A percentile compares a stretch with the other conserved stretches of the same genome.
Evolutionary conservation across 73 alveolate species (phyloP).

Genomic region (Blepharisma japonicum): DNA sequence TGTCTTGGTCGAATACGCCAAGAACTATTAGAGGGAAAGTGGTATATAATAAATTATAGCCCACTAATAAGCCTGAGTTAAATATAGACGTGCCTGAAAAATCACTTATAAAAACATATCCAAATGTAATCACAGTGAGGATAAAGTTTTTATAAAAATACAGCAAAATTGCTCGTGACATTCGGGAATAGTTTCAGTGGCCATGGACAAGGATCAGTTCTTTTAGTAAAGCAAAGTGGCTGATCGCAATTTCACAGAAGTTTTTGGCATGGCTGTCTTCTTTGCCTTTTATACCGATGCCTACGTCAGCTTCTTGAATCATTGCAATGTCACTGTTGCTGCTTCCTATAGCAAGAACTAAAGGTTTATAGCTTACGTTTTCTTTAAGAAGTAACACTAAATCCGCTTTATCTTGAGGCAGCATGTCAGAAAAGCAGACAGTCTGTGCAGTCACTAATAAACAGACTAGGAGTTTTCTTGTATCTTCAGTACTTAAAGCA

Average conservation of each 20-base stretch:
- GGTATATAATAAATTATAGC: not conserved
- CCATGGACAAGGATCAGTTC: constrained; percentile 5
- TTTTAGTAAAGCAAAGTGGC: constrained; percentile 4
- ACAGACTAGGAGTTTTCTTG: not conserved
- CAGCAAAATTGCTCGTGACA: constrained; percentile 14
- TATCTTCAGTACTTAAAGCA: not conserved
- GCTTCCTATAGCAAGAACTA: constrained; percentile 19
- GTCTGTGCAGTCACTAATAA: constrained; percentile 6
- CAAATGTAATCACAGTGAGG: not conserved
- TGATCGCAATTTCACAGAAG: not conserved
- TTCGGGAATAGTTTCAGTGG: constrained; percentile 28
- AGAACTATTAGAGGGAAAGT: not conserved
- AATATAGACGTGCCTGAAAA: constrained; percentile 6
- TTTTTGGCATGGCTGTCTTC: constrained; percentile 7
- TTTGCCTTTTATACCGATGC: not conserved
- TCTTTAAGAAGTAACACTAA: constrained; percentile 12
- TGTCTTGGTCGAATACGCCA: constrained; percentile 25
- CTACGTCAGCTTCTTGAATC: constrained; percentile 29
- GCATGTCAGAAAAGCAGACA: not conserved
- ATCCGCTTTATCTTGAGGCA: constrained; percentile 18
- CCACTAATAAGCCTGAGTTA: not conserved
- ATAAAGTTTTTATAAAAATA: not conserved
- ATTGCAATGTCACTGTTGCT: constrained; percentile 25
- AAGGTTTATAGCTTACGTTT: not conserved
- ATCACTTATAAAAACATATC: constrained; percentile 1